Conservation (phyloP, 2,329 filamentous ascomycete genomes). For the Microascus cirrosus region DNA sequence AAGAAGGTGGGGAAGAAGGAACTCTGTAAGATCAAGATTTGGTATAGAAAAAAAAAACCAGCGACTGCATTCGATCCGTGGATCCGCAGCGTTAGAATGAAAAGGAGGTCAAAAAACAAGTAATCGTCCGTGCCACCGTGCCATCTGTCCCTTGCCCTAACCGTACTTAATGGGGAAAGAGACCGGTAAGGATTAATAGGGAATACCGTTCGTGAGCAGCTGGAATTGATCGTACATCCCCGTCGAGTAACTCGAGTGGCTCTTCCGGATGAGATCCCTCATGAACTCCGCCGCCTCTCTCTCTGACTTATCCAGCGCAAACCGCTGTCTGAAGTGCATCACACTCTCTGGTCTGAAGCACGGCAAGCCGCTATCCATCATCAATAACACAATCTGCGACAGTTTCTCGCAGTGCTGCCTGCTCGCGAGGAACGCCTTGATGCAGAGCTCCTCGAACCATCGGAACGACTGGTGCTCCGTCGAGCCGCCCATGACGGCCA, state of each 20-base stretch:
- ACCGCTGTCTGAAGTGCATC: constrained; percentile 81
- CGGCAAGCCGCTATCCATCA: constrained; percentile 91
- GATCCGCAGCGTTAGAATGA: neutral
- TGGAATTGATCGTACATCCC: constrained; percentile 98
- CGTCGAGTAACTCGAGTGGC: constrained; percentile 81
- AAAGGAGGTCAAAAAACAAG: neutral
- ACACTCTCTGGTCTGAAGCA: constrained; percentile 98
- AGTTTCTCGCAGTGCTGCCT: constrained; percentile 83
- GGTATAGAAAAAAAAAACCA: neutral
- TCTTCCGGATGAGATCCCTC: constrained; percentile 79
- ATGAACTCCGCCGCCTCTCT: constrained; percentile 93
- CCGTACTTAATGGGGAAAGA: neutral
- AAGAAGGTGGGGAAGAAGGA: neutral
- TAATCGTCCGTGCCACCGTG: no score
- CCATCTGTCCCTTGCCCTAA: no score
- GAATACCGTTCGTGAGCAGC: constrained; percentile 91
- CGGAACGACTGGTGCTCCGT: constrained; percentile 79
- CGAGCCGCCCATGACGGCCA: constrained; percentile 94
- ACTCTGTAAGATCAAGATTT: neutral
- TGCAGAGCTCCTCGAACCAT: constrained; percentile 91
- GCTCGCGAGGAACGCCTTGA: constrained; percentile 88
- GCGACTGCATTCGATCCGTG: neutral
- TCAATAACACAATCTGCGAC: constrained; percentile 78
- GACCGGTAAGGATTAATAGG: constrained; percentile 48
- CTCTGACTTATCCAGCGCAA: constrained; percentile 85